Evolutionary conservation across 805 yeast species (phyloP), one percentile per base, ranked within the genome.

Genomic region (Metschnikowia reukaufii): DNA sequence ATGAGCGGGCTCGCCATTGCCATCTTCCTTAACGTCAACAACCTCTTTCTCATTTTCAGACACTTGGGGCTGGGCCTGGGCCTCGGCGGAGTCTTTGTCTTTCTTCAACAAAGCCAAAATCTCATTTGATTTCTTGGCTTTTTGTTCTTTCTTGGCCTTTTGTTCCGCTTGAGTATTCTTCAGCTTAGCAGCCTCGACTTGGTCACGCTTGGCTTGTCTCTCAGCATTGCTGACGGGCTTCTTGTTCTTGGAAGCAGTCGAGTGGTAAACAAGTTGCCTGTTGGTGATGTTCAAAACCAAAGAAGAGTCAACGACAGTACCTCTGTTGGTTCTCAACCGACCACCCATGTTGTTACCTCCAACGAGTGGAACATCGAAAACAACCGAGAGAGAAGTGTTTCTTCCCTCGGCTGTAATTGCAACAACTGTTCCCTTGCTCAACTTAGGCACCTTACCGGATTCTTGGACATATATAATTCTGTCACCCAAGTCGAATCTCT

Each of bases 401-500:
- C 81, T 76, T 35, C 88, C 88, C 34, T 81, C 73, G 4, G 78
- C 67, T 19, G 67, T 68, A 46, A 78, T 72, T 7, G 86, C 84
- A 41, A 88, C 85, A 45, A 94, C 96, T 0, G 97, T 90, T 63
- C 99, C 99, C 59, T 86, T 86, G 20, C 88, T 77, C 61, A 86
- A 89, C 47, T 84, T 67, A 21, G 97, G 96, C 13, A 91, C 96
- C 60, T 88, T 89, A 42, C 98, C 98, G 19, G 87, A 82, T 57
- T 84, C 87, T 57, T 86, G 85, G 18, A 89, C 86, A 55, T 88
- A 90, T 19, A 87, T 78, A 25, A 94, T 88, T 50, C 99, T 79
- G 61, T 94, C 97, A 58, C 99, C 99, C 18, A 94, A 73, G 23
- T 78, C 76, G 62, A 94, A 94, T 38, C 74, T 68, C 70, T 94